Conservation (phyloP, 2,329 filamentous ascomycete genomes). For the Aureobasidium melanogenum region DNA sequence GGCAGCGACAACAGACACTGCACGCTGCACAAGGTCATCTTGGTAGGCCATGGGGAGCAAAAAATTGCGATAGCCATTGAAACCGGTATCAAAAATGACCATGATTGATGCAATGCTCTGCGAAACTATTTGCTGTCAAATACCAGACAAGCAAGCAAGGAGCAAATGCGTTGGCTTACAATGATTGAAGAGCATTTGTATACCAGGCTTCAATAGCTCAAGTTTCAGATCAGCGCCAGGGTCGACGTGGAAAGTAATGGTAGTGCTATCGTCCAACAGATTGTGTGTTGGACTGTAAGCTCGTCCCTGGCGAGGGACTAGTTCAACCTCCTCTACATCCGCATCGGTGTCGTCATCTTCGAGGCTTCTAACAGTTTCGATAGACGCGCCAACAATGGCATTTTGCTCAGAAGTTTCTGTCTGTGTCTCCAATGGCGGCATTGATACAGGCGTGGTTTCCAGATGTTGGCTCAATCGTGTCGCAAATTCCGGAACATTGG, state of each 20-base stretch:
- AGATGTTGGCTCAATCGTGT: not conserved
- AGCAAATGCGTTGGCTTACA: not conserved
- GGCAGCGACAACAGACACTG: conserved; percentile 32
- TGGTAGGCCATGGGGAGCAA: conserved; percentile 34
- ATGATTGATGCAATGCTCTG: conserved; percentile 31
- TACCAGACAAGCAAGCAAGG: not conserved
- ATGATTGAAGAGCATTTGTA: conserved; percentile 3
- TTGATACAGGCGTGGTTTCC: not conserved
- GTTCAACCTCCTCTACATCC: not conserved
- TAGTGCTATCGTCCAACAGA: not conserved
- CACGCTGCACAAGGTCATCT: conserved; percentile 27
- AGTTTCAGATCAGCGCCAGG: not conserved
- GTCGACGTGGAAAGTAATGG: not conserved
- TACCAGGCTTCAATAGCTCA: conserved; percentile 3
- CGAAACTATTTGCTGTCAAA: conserved; percentile 19
- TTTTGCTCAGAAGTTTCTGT: not conserved
- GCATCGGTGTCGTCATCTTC: not conserved
- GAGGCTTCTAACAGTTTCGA: not conserved
- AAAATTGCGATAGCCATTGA: conserved; percentile 32
- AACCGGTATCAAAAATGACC: conserved; percentile 30
- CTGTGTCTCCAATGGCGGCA: too few relatives aligned
- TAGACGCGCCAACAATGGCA: not conserved
- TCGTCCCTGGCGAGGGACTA: not conserved
- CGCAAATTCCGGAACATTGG: not conserved
- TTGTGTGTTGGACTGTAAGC: not conserved